Base-by-base conservation (phyloP, 2,329 filamentous ascomycete genomes). In the Colletotrichum euphorbiae region DNA sequence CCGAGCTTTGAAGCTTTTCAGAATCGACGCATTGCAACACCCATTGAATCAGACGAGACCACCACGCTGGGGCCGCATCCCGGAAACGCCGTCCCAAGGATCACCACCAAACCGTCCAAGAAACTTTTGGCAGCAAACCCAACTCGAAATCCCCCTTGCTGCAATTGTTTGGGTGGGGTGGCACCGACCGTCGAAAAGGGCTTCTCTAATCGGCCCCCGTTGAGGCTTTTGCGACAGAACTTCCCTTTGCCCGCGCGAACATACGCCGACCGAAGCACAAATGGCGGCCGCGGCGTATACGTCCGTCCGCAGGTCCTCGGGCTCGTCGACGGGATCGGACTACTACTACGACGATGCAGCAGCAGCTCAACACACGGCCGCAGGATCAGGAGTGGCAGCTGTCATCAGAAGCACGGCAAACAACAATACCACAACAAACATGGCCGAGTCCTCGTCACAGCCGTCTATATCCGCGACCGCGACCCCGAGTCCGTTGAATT, bases 381-480 rank as follows among this genome's bases (percentile, higher is more conserved):
- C 60, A 58, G 64, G 31, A 33, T 24, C 52, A 33, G 40, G 36
- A 21, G 43, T 28, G 38, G 24, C 28, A 51, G 56, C 19, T 40
- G 62, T 19, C 28, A 33, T 12, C 6, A n/a, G 15, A 9, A 43
- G 24, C 36, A 33, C 48, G 21, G 21, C n/a, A 46, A 31, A 24
- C 48, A 45, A 40, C 11, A 48, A 63, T 45, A 45, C 68, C 56
- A 62, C 70, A 46, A 70, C 54, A 60, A 52, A 58, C 57, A 31
- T 33, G 28, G 33, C 43, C 13, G 33, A 19, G 31, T 59, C 61
- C 9, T 51, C 60, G 51, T 66, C 70, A 40, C 51, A 55, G 31
- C 52, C 70, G 31, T 58, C 67, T 33, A 42, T 69, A 28, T 73
- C 74, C 42, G 70, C 73, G 24, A 68, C 71, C 42, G 66, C 66